Evolutionary conservation across 305 asterid genomes (phyloP).

Genomic region (Solanum aculeatissimum): DNA sequence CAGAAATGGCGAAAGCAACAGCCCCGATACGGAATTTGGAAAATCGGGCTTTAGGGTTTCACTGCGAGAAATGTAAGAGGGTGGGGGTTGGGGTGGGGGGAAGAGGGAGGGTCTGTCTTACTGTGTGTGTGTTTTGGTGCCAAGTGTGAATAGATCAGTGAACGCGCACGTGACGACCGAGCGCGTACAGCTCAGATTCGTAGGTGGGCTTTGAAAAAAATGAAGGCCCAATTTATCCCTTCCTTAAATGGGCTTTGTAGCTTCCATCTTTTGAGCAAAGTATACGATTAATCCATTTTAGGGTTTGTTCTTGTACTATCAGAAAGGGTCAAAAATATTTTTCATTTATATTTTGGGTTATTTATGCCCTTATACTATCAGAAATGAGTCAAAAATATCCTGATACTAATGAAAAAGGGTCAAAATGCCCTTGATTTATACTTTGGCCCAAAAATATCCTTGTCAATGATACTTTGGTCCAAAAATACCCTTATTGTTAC

Average conservation of each 20-base stretch:
- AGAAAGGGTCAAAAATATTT: too few relatives aligned
- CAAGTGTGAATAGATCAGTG: not conserved
- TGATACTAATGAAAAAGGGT: too few relatives aligned
- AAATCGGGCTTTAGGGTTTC: constrained; percentile 4
- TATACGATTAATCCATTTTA: not conserved
- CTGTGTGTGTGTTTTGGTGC: not conserved
- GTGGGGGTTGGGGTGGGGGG: not conserved
- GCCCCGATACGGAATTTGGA: not conserved
- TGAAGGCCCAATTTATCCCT: not conserved
- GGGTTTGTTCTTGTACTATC: too few relatives aligned
- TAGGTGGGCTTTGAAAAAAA: not conserved
- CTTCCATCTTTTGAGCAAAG: not conserved
- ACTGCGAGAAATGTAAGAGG: not conserved
- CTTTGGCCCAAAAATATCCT: too few relatives aligned
- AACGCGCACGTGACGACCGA: not conserved
- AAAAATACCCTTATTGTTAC: too few relatives aligned
- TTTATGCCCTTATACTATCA: too few relatives aligned
- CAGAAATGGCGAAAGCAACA: not conserved
- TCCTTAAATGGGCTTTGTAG: not conserved
- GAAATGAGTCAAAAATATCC: too few relatives aligned
- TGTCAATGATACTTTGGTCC: too few relatives aligned
- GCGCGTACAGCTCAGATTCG: not conserved
- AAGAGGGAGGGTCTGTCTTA: not conserved
- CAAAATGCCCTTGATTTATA: too few relatives aligned
- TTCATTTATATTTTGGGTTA: too few relatives aligned